Percentiles rank a stretch among this genome's conserved stretches.
These are phyloP conservation scores for Beauveria rudraprayagi DNA, from an alignment of 2,329 filamentous ascomycete genomes.

Conservation along the genomic window DNA sequence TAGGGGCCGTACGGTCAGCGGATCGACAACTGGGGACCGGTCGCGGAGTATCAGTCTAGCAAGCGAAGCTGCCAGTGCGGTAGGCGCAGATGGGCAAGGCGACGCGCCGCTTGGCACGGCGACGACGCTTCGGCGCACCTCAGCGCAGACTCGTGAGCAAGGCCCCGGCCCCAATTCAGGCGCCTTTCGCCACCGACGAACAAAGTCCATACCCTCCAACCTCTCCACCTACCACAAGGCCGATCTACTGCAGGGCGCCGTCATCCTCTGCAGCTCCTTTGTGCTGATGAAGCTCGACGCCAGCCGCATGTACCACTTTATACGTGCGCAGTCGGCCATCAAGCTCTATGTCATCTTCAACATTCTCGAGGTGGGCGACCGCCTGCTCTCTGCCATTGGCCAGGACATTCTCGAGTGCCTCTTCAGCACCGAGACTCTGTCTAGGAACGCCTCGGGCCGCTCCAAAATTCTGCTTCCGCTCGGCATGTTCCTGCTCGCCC, in stretches of 20 bases:
- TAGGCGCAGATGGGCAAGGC: conserved; percentile 1
- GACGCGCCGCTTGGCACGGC: not conserved
- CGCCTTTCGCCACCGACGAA: conserved; percentile 57
- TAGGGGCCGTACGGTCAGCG: conserved; percentile 29
- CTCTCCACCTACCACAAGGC: conserved; percentile 88
- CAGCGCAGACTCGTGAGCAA: conserved; percentile 13
- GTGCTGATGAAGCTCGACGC: conserved; percentile 88
- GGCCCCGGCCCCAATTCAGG: conserved; percentile 26
- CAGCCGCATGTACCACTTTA: conserved; percentile 96
- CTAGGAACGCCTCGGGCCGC: conserved; percentile 76
- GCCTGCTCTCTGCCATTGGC: conserved; percentile 80
- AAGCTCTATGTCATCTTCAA: conserved; percentile 99
- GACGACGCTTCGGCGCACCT: conserved; percentile 14
- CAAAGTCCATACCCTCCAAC: conserved; percentile 76
- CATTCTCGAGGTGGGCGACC: conserved; percentile 85
- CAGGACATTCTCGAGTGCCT: conserved; percentile 96
- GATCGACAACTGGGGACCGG: conserved; percentile 26
- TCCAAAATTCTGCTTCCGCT: conserved; percentile 85
- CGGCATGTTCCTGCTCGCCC: conserved; percentile 80
- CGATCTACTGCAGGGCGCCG: conserved; percentile 80
- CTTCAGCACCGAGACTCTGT: conserved; percentile 86
- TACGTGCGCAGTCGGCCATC: conserved; percentile 91
- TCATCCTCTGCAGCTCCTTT: conserved; percentile 79
- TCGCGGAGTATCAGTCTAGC: conserved; percentile 33
- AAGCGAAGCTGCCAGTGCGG: conserved; percentile 17